Evolutionary conservation across 129 eudicot genomes (phyloP), one percentile per base, ranked within the genome.

Genomic region (Tagetes erecta): DNA sequence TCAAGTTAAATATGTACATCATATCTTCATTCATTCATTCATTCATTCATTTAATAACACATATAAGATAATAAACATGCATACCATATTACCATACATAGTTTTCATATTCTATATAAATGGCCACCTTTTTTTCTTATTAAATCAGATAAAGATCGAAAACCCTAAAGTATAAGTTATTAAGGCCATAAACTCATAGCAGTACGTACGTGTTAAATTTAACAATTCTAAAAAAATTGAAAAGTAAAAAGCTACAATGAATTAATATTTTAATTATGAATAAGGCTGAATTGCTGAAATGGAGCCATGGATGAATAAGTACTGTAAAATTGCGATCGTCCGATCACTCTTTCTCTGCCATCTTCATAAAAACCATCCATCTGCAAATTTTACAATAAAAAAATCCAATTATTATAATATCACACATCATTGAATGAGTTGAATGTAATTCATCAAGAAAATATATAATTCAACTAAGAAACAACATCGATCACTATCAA

Each of bases 321-420:
- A 51, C 70, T 77, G 80, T 82, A 78, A 46, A 81, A 76, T 74
- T 78, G 74, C 31, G 79, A 74, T 73, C 83, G 67, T 53, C 55
- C 41, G 59, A 46, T 70, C 41, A 67, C 62, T 66, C 79, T 68
- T 39, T 80, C 86, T 0, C 80, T 68, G 1, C 76, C 86, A 6
- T 87, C 86, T 75, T 80, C 88, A 12, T 78, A 70, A 60, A 81
- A 80, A 39, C 95, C 91, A 39, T 86, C 97, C 9, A 91, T 80
- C 97, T 87, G 45, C 74, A 83, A 8, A 79, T 40, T 71, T 44
- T 33, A 53, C 59, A 72, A 59, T 72, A 50, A 34, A 35, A 46
- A 44, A 5, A 12, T 60, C 8, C 13, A 65, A 66, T 41, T 44
- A 72, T 10, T 34, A 72, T 51, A 3, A 51, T 62, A 64, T 38